Evolutionary conservation across 73 alveolate genomes (phyloP).

Genomic region (Paraurostyla sp.): DNA sequence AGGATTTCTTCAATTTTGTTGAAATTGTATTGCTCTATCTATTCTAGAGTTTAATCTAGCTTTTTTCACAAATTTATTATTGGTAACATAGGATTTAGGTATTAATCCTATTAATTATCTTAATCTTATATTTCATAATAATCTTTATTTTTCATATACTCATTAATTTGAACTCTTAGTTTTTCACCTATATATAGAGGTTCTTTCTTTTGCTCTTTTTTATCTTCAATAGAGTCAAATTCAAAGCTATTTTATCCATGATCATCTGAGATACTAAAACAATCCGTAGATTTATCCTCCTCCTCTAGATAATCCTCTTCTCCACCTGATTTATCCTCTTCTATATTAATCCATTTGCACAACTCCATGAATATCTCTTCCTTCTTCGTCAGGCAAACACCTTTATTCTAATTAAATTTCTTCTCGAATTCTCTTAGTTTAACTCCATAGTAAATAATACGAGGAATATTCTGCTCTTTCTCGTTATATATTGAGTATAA

Average conservation of each 20-base stretch:
- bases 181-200: conserved; percentile 48
- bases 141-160: conserved; percentile 2
- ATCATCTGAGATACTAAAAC: background rate
- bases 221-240: background rate
- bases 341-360: too few species aligned
- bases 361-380: too few species aligned
- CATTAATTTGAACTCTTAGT: conserved; percentile 12
- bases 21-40: conserved; percentile 22
- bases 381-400: background rate
- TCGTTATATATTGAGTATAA: background rate
- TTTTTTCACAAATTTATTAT: background rate
- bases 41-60: background rate
- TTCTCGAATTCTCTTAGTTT: conserved; percentile 1
- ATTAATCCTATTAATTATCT: too few species aligned
- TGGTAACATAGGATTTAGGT: background rate
- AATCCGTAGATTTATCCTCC: background rate
- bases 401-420: background rate
- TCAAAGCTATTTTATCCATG: background rate
- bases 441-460: background rate
- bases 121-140: too few species aligned
- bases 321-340: too few species aligned
- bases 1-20: conserved; percentile 24
- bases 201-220: background rate
- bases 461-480: background rate
- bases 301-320: background rate